These are phyloP conservation scores for Aspergillus versicolor DNA, from an alignment of 2,329 filamentous ascomycete genomes.

Conservation along the genomic window DNA sequence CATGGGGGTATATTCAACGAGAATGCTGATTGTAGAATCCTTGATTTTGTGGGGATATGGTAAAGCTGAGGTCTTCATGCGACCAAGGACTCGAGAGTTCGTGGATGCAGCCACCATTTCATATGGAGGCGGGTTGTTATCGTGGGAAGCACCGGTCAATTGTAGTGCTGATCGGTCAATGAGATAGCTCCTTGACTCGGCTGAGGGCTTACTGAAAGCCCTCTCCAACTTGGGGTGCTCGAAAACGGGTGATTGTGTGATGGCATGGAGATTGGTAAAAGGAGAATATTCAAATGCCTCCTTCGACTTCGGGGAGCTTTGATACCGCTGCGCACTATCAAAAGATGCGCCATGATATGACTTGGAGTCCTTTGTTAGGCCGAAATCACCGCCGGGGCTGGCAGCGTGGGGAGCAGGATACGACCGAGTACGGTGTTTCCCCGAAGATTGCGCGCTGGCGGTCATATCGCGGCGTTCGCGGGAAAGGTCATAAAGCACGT, in stretches of 20 bases:
- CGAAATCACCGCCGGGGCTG: constrained; percentile 18
- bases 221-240: constrained; percentile 19
- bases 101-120: constrained; percentile 43
- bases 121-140: constrained; percentile 43
- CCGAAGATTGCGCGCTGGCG: constrained; percentile 26
- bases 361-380: constrained; percentile 28
- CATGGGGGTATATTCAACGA: constrained; percentile 45
- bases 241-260: constrained; percentile 10
- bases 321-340: constrained; percentile 28
- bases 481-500: constrained; percentile 65
- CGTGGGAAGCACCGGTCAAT: constrained; percentile 39
- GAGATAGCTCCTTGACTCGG: constrained; percentile 32
- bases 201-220: constrained; percentile 23
- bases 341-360: constrained; percentile 40
- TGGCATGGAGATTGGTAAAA: constrained; percentile 15
- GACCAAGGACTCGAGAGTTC: constrained; percentile 43
- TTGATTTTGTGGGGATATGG: constrained; percentile 32
- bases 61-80: constrained; percentile 40
- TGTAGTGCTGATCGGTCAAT: constrained; percentile 42
- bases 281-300: constrained; percentile 28
- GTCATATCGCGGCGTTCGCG: constrained; percentile 52
- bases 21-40: constrained; percentile 38
- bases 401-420: constrained; percentile 28
- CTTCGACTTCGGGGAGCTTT: constrained; percentile 24
- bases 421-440: constrained; percentile 21